Evolutionary conservation across 768 basidiomycete genomes (phyloP).

Genomic region (Leccinum uliginosum): DNA sequence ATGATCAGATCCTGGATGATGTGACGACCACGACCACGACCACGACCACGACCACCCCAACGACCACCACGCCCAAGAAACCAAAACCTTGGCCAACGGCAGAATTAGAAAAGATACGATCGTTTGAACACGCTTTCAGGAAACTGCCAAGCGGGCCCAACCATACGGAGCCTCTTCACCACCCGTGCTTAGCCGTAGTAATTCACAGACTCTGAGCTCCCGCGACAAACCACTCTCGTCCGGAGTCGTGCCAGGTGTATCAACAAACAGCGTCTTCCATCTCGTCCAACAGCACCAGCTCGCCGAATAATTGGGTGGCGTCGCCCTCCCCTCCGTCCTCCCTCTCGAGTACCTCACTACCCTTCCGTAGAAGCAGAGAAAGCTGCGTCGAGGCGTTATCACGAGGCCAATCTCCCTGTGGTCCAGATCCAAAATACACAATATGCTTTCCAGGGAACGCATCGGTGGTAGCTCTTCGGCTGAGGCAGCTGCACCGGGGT

Average conservation of each 20-base stretch:
- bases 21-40: not conserved
- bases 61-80: slow-evolving; percentile 13
- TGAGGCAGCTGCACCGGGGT: slow-evolving; percentile 40
- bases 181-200: slow-evolving; percentile 25
- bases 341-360: slow-evolving; percentile 42
- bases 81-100: slow-evolving; percentile 53
- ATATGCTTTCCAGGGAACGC: slow-evolving; percentile 19
- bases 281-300: slow-evolving; percentile 12
- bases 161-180: slow-evolving; percentile 31
- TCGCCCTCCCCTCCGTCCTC: slow-evolving; percentile 28
- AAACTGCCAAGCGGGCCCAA: slow-evolving; percentile 56
- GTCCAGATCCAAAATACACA: slow-evolving; percentile 48
- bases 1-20: slow-evolving; percentile 6
- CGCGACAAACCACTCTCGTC: slow-evolving; percentile 12
- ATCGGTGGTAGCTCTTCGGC: slow-evolving; percentile 14
- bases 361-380: slow-evolving; percentile 72
- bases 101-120: slow-evolving; percentile 69
- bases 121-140: slow-evolving; percentile 64
- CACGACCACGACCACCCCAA: not conserved
- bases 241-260: slow-evolving; percentile 25
- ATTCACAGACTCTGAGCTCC: slow-evolving; percentile 1
- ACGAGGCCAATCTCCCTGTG: slow-evolving; percentile 69
- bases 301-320: slow-evolving; percentile 24
- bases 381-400: slow-evolving; percentile 59
- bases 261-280: slow-evolving; percentile 43